Percentiles rank a stretch among this genome's conserved stretches.
phyloP scores from a whole-genome alignment of 352 stramenopile genomes.

The Elongisporangium senticosum region DNA sequence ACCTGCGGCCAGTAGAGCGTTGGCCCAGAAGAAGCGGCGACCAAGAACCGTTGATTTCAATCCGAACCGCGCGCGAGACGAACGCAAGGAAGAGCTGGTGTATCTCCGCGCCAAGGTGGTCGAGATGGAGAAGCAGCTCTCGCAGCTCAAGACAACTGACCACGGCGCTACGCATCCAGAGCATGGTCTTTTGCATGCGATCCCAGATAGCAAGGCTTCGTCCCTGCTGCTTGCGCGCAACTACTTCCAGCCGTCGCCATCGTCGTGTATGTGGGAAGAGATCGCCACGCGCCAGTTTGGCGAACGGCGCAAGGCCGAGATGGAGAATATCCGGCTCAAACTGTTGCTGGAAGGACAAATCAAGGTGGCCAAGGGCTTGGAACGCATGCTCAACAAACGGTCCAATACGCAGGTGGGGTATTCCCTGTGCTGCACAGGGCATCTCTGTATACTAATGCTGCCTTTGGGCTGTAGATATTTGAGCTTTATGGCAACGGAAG shows the following conservation, averaged over 20 bases:
- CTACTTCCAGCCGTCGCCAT: background rate
- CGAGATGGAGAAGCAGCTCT: conserved; percentile 15
- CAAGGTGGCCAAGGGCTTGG: conserved; percentile 35
- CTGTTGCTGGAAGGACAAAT: conserved; percentile 45
- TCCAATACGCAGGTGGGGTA: conserved; percentile 25
- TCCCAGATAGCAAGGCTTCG: too few species aligned
- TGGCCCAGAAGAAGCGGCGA: background rate
- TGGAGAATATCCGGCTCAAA: conserved; percentile 40
- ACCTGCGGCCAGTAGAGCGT: background rate
- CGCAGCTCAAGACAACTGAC: conserved; percentile 9
- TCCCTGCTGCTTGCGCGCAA: too few species aligned
- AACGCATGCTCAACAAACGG: conserved; percentile 27
- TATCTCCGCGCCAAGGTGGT: conserved; percentile 26
- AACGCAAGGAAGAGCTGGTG: conserved; percentile 25
- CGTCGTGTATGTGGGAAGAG: conserved; percentile 25
- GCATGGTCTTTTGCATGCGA: too few species aligned
- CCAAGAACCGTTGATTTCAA: conserved; percentile 15
- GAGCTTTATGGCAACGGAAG: background rate
- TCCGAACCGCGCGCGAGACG: conserved; percentile 23
- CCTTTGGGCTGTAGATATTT: background rate
- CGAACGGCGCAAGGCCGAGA: conserved; percentile 32
- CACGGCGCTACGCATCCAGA: background rate
- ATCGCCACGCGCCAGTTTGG: conserved; percentile 30
- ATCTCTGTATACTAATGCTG: background rate
- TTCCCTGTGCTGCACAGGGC: conserved; percentile 5